Conservation (phyloP, 192 early-diverging fungal species). For the Coemansia sp. region DNA sequence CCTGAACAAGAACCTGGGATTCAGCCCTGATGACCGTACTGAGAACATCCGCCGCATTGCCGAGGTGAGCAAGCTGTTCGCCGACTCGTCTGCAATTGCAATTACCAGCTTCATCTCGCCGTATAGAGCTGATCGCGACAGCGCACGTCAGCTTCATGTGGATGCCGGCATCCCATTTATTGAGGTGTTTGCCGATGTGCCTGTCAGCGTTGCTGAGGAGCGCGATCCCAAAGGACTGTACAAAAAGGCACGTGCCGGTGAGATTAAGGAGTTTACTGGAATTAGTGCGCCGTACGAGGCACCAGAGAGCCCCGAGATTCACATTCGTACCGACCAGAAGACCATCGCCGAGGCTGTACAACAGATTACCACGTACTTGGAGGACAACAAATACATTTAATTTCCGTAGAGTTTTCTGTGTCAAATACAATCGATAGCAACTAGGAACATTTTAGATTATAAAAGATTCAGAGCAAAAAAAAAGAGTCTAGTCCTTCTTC, state of each 20-base stretch:
- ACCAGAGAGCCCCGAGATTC: slow-evolving; percentile 78
- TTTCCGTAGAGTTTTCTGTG: neutral
- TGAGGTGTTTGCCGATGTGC: slow-evolving; percentile 86
- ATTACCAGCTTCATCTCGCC: slow-evolving; percentile 92
- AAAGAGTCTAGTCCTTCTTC: slow-evolving; percentile 16
- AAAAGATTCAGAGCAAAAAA: slow-evolving; percentile 2
- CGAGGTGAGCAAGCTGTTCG: slow-evolving; percentile 85
- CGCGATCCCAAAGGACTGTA: slow-evolving; percentile 95
- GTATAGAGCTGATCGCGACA: slow-evolving; percentile 76
- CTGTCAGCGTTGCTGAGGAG: slow-evolving; percentile 80
- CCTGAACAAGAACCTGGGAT: slow-evolving; percentile 91
- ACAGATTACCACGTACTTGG: slow-evolving; percentile 35
- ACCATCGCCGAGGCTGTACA: slow-evolving; percentile 57
- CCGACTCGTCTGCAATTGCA: slow-evolving; percentile 76
- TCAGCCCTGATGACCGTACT: slow-evolving; percentile 83
- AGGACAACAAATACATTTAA: slow-evolving; percentile 27
- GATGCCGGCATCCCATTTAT: slow-evolving; percentile 79
- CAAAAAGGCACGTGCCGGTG: slow-evolving; percentile 90
- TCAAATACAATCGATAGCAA: neutral
- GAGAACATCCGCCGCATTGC: slow-evolving; percentile 96
- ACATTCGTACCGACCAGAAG: slow-evolving; percentile 73
- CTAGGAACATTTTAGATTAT: neutral
- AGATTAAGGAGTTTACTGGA: slow-evolving; percentile 96
- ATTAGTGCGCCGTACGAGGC: slow-evolving; percentile 91
- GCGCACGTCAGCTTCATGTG: slow-evolving; percentile 73